Evolutionary conservation across 208 protist species (phyloP).

Genomic region (Herpetomonas muscarum): DNA sequence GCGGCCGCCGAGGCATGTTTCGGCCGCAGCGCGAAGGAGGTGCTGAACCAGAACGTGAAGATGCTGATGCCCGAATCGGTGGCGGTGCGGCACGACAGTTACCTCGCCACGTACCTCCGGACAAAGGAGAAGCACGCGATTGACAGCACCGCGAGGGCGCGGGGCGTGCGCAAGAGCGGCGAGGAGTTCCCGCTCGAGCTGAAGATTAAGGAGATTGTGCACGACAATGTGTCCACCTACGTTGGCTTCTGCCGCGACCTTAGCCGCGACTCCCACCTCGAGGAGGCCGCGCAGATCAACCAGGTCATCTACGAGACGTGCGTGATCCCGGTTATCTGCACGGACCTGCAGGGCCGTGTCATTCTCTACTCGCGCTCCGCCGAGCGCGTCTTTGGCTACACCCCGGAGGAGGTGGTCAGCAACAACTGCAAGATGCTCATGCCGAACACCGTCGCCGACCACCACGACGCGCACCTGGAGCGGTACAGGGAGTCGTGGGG

Average conservation of each 20-base stretch:
- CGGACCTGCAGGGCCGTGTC: constrained; percentile 10
- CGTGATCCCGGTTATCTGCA: constrained; percentile 12
- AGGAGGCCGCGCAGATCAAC: constrained; percentile 14
- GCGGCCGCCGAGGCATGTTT: constrained; percentile 25
- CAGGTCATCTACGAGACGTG: constrained; percentile 11
- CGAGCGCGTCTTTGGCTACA: constrained; percentile 18
- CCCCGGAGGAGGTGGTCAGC: constrained; percentile 14
- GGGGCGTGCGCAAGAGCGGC: constrained; percentile 27
- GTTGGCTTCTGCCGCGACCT: constrained; percentile 33
- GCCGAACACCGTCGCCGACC: constrained; percentile 16
- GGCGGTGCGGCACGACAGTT: constrained; percentile 23
- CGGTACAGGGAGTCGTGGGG: constrained; percentile 10
- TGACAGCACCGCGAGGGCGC: constrained; percentile 8
- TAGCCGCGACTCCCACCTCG: constrained; percentile 9
- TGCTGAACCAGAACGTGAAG: constrained; percentile 33
- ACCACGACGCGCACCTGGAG: constrained; percentile 23
- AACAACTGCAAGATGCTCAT: constrained; percentile 39
- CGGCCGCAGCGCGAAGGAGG: constrained; percentile 15
- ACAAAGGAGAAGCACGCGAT: constrained; percentile 32
- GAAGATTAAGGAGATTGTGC: constrained; percentile 21
- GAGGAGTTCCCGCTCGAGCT: constrained; percentile 30
- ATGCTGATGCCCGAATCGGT: constrained; percentile 33
- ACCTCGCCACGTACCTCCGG: constrained; percentile 30
- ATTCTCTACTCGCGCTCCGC: constrained; percentile 12
- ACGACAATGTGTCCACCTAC: constrained; percentile 18